Evolutionary conservation across 2,329 filamentous ascomycete genomes (phyloP), one percentile per base, ranked within the genome.

Genomic region (Boeremia lycopersici): DNA sequence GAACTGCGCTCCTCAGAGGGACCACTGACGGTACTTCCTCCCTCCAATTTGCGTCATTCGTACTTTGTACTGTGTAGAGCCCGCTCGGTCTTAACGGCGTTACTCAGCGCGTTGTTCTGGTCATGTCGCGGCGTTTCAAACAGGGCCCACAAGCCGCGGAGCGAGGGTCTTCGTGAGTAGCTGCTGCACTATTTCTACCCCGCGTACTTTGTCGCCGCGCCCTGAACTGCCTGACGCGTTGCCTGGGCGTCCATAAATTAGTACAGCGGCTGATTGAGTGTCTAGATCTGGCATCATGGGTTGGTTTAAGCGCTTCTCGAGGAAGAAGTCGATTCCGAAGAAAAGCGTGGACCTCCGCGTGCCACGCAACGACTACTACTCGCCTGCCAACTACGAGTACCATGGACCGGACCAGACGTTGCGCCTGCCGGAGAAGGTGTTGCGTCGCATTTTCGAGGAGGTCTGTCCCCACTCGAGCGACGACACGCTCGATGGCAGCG

Each of bases 381-480:
- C 65, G 56, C 59, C 70, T 38, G 57, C 66, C 31, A 55, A 43
- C 17, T 61, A 64, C 45, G 59, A 57, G 55, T 72, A 73, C 66
- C 60, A 68, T 41, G 76, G 76, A 35, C 76, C 73, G 53, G 78
- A 81, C 70, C 74, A 70, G 62, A 78, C 75, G 26, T 63, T 64
- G 44, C 73, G 75, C 46, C 82, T 97, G 10, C 89, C 91, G 9
- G 77, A 82, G 25, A 77, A 82, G n/a, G 81, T 96, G 28, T 82
- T 97, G 53, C 82, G 86, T 62, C 85, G 84, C 71, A 93, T 97
- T 71, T 93, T 97, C 74, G 77, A 83, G 65, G 86, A 86, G 63
- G 87, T 97, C 52, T 97, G 93, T 67, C 93, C 93, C 7, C 93
- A 98, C 75, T 80, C 86, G 31, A 78, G 79, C 48, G 93, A 98